These are phyloP conservation scores for Lachancea meyersii DNA, from an alignment of 805 yeast genomes.

Conservation along the genomic window DNA sequence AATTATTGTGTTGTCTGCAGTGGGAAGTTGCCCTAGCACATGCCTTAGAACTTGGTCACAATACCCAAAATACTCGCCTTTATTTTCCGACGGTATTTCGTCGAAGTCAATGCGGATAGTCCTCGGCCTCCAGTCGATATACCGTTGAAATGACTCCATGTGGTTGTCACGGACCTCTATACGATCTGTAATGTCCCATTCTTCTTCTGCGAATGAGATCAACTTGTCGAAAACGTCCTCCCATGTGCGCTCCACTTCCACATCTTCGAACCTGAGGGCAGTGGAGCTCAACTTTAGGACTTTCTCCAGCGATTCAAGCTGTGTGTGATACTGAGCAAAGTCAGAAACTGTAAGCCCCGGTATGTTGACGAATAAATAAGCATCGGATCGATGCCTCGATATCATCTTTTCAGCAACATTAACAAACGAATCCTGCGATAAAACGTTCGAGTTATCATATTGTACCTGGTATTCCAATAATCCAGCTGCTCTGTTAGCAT, in stretches of 20 bases:
- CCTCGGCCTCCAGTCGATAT: constrained; percentile 58
- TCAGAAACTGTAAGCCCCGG: constrained; percentile 49
- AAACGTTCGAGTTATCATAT: constrained; percentile 11
- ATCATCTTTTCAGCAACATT: constrained; percentile 31
- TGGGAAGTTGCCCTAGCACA: constrained; percentile 61
- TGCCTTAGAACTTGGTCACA: constrained; percentile 47
- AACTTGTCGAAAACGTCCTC: constrained; percentile 18
- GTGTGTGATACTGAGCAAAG: constrained; percentile 35
- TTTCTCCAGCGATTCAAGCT: constrained; percentile 45
- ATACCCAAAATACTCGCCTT: constrained; percentile 33
- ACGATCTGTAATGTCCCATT: constrained; percentile 23
- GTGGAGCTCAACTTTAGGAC: constrained; percentile 55
- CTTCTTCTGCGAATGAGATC: constrained; percentile 13
- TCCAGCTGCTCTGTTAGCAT: constrained; percentile 23
- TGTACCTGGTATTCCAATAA: constrained; percentile 17
- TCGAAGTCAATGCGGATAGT: constrained; percentile 55
- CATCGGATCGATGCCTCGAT: constrained; percentile 46
- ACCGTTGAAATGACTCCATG: constrained; percentile 45
- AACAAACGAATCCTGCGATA: constrained; percentile 27
- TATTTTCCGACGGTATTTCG: constrained; percentile 37
- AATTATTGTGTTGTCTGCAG: constrained; percentile 62
- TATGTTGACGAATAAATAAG: constrained; percentile 49
- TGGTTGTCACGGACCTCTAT: constrained; percentile 30
- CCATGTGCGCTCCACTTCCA: constrained; percentile 24
- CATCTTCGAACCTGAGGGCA: constrained; percentile 51